phyloP scores from a whole-genome alignment of 2,329 filamentous ascomycete genomes.

The Verticillium zaregamsianum region DNA sequence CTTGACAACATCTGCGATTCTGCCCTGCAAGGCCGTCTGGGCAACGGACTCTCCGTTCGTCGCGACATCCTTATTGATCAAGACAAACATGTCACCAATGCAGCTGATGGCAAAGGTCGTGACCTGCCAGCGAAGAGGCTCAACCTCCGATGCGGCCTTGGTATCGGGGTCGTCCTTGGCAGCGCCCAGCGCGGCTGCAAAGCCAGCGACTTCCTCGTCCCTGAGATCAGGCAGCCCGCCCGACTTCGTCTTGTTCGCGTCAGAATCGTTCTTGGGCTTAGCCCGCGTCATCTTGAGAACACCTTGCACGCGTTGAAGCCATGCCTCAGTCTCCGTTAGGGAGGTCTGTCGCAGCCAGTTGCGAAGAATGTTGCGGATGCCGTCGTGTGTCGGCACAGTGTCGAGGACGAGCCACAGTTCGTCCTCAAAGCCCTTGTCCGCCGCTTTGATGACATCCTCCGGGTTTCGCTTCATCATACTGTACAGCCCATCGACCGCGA shows the following conservation, averaged over 20 bases:
- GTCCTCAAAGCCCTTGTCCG: constrained; percentile 77
- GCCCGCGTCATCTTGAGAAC: constrained; percentile 83
- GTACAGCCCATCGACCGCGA: constrained; percentile 82
- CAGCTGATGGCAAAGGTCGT: constrained; percentile 90
- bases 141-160: constrained; percentile 61
- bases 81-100: constrained; percentile 74
- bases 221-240: constrained; percentile 70
- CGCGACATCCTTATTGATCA: constrained; percentile 74
- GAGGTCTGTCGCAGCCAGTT: constrained; percentile 95
- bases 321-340: constrained; percentile 71
- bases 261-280: constrained; percentile 53
- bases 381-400: constrained; percentile 67
- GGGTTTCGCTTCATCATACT: constrained; percentile 94
- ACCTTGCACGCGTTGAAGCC: constrained; percentile 84
- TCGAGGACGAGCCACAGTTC: constrained; percentile 90
- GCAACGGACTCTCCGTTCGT: constrained; percentile 75
- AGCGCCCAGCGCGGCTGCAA: constrained; percentile 60
- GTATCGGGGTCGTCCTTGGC: constrained; percentile 48
- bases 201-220: constrained; percentile 95
- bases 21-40: constrained; percentile 73
- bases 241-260: constrained; percentile 36
- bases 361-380: constrained; percentile 79
- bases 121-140: constrained; percentile 92
- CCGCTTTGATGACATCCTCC: constrained; percentile 72
- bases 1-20: constrained; percentile 86